Evolutionary conservation across 2,329 filamentous ascomycete species (phyloP).

Genomic region (Ramularia collo-cygni): DNA sequence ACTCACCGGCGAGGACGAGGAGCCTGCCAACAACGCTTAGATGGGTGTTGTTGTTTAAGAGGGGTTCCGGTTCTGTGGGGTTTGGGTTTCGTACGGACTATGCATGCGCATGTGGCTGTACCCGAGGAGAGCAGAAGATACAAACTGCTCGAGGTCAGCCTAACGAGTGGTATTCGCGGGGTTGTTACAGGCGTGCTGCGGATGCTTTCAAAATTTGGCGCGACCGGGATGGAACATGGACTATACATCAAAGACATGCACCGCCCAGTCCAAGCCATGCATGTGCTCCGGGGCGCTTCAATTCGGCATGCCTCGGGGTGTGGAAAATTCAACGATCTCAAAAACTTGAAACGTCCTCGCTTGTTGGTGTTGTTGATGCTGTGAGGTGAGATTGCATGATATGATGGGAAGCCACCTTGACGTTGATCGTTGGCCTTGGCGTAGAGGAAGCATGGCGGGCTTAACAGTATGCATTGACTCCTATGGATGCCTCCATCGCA

Average conservation of each 20-base stretch:
- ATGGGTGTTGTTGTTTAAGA: not conserved
- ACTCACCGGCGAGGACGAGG: constrained; percentile 63
- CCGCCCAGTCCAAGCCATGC: constrained; percentile 15
- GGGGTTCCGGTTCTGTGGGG: no score
- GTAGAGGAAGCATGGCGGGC: no score
- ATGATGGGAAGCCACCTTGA: no score
- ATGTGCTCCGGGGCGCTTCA: constrained; percentile 19
- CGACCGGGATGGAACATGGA: no score
- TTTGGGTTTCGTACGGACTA: constrained; percentile 4
- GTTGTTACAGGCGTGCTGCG: constrained; percentile 22
- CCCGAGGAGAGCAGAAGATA: constrained; percentile 16
- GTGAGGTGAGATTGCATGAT: no score
- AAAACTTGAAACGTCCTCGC: no score
- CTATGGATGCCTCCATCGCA: no score
- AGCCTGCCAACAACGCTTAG: constrained; percentile 13
- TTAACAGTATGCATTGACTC: no score
- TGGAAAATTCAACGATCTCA: no score
- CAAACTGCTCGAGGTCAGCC: constrained; percentile 17
- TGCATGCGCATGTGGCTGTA: constrained; percentile 16
- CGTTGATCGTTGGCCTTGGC: no score
- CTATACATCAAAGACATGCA: constrained; percentile 6
- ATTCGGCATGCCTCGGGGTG: constrained; percentile 14
- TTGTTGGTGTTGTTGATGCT: no score
- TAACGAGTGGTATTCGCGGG: constrained; percentile 17
- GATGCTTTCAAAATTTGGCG: constrained; percentile 13